A percentile compares a stretch with the other conserved stretches of the same genome.
These are phyloP conservation scores for Pleurotus cornucopiae DNA, from an alignment of 768 basidiomycete genomes.

Conservation along the genomic window DNA sequence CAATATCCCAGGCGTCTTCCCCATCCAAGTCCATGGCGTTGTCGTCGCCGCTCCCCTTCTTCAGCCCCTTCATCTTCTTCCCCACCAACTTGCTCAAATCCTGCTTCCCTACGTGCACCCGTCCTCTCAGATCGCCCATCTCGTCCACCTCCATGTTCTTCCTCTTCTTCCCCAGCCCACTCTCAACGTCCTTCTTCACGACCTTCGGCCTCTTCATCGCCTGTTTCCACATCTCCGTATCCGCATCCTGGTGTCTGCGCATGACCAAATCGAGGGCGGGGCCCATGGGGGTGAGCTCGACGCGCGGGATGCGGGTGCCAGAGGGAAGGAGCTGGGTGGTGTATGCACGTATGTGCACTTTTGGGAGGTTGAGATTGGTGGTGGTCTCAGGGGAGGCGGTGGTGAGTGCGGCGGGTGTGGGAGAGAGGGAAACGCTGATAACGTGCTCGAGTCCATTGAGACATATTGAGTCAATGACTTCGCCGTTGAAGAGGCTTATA, in stretches of 20 bases:
- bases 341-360: conserved; percentile 87
- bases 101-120: conserved; percentile 86
- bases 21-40: conserved; percentile 15
- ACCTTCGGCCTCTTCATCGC: conserved; percentile 84
- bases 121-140: conserved; percentile 94
- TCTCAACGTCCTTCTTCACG: conserved; percentile 83
- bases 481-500: conserved; percentile 86
- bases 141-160: conserved; percentile 97
- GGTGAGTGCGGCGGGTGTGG: conserved; percentile 53
- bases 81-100: conserved; percentile 84
- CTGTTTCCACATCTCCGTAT: conserved; percentile 73
- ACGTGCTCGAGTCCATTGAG: conserved; percentile 84
- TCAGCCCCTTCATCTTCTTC: conserved; percentile 95
- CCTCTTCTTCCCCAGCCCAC: conserved; percentile 82
- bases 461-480: conserved; percentile 78
- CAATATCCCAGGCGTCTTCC: conserved; percentile 15
- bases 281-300: conserved; percentile 85
- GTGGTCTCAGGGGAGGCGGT: conserved; percentile 27
- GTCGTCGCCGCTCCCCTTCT: conserved; percentile 25
- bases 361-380: conserved; percentile 50
- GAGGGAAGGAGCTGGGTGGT: conserved; percentile 70
- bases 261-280: conserved; percentile 83
- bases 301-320: conserved; percentile 75
- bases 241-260: conserved; percentile 70
- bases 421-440: conserved; percentile 75